Conservation (phyloP, 768 basidiomycete species). For the Tricholoma hemisulphureum region DNA sequence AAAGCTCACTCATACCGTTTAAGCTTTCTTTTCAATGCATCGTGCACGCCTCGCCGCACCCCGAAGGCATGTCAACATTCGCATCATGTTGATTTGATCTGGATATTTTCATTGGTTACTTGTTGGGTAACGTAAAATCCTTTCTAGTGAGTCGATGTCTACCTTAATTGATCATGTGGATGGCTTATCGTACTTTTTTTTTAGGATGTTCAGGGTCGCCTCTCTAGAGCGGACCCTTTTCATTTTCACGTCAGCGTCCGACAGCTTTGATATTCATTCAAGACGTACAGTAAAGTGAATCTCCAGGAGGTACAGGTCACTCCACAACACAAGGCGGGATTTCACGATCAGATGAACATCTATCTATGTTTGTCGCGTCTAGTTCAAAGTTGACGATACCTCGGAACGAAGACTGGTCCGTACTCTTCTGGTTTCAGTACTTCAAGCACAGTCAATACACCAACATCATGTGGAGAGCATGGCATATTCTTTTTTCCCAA, state of each 20-base stretch:
- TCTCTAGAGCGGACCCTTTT: neutral
- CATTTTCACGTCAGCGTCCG: neutral
- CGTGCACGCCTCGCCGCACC: neutral
- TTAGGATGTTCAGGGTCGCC: neutral
- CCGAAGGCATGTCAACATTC: neutral
- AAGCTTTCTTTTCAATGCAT: neutral
- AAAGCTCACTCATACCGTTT: neutral
- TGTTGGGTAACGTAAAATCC: constrained; percentile 1
- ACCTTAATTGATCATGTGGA: neutral
- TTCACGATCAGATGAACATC: neutral
- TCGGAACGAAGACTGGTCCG: neutral
- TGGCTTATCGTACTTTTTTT: neutral
- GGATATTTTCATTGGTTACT: neutral
- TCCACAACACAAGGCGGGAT: constrained; percentile 2
- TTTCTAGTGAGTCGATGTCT: neutral
- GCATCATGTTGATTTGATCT: neutral
- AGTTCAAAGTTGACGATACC: neutral
- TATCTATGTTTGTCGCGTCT: neutral
- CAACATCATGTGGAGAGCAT: neutral
- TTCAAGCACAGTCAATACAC: neutral
- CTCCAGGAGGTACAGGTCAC: constrained; percentile 1
- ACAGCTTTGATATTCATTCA: neutral
- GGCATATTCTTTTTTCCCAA: neutral
- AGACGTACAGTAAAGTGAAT: neutral
- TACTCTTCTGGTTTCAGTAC: neutral